Conservation (phyloP, 345 rosid genomes). For the Boechera divaricarpa region DNA sequence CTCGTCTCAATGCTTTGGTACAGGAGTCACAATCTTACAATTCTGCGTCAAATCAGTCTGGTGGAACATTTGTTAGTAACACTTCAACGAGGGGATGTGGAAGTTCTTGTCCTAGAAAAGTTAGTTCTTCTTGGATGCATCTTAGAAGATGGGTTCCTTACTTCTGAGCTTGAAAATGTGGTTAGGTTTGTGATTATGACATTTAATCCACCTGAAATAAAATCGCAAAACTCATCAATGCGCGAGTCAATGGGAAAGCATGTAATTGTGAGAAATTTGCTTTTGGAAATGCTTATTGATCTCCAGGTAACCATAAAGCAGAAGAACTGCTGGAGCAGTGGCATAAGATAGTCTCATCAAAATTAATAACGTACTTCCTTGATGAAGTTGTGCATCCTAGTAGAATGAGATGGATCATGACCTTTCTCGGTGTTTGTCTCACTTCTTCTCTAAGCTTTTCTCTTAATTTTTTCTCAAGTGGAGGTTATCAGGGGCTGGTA, state of each 20-base stretch:
- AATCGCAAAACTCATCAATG: constrained; percentile 61
- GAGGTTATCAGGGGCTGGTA: constrained; percentile 85
- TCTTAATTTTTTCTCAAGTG: constrained; percentile 78
- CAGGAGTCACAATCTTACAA: constrained; percentile 88
- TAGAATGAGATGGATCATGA: constrained; percentile 98
- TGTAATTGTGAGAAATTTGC: constrained; percentile 92
- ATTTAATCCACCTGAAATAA: constrained; percentile 88
- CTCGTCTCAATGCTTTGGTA: constrained; percentile 96
- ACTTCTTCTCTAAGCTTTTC: constrained; percentile 86
- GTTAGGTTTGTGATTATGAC: constrained; percentile 94
- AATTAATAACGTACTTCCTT: constrained; percentile 84
- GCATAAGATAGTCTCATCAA: constrained; percentile 95
- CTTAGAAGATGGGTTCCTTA: constrained; percentile 83
- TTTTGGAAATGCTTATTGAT: constrained; percentile 94
- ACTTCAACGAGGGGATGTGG: constrained; percentile 94
- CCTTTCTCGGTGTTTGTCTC: constrained; percentile 88
- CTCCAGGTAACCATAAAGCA: constrained; percentile 89
- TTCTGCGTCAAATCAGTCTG: constrained; percentile 81
- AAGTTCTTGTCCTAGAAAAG: constrained; percentile 89
- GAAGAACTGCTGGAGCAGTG: constrained; percentile 93
- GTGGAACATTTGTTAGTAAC: constrained; percentile 89
- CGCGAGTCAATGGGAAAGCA: constrained; percentile 93
- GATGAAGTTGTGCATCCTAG: constrained; percentile 99
- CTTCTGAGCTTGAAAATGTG: constrained; percentile 89
- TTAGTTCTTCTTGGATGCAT: constrained; percentile 90